phyloP scores from a whole-genome alignment of 2,329 filamentous ascomycete species.

The Epichloe amarillans region DNA sequence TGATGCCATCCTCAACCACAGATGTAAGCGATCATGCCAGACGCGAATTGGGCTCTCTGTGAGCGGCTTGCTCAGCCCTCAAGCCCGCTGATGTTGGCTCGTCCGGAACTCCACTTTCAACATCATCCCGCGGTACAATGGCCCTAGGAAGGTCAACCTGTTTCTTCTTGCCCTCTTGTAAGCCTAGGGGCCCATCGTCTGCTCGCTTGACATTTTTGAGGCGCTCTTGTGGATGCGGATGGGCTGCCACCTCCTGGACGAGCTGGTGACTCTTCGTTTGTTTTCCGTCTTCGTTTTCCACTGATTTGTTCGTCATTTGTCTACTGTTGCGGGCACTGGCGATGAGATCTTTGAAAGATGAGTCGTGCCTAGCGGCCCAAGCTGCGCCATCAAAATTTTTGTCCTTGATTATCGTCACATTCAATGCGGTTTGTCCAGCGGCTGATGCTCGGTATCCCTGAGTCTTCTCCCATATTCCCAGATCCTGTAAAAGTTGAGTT shows the following conservation, averaged over 20 bases:
- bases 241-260: neutral
- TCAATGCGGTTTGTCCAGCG: constrained; percentile 24
- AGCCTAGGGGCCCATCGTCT: neutral
- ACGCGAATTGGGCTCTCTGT: neutral
- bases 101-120: neutral
- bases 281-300: neutral
- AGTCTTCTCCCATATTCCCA: constrained; percentile 78
- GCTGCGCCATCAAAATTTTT: constrained; percentile 77
- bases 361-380: constrained; percentile 61
- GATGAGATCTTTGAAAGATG: constrained; percentile 69
- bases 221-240: neutral
- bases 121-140: neutral
- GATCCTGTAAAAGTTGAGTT: constrained; percentile 58
- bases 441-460: constrained; percentile 50
- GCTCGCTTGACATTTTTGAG: neutral
- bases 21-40: neutral
- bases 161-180: neutral
- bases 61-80: neutral
- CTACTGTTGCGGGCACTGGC: constrained; percentile 45
- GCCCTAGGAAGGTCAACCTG: neutral
- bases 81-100: neutral
- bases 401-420: constrained; percentile 46
- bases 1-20: neutral
- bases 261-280: neutral
- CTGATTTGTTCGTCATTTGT: constrained; percentile 23